These are phyloP conservation scores for Phialemonium atrogriseum DNA, from an alignment of 2,329 filamentous ascomycete species.

Conservation along the genomic window DNA sequence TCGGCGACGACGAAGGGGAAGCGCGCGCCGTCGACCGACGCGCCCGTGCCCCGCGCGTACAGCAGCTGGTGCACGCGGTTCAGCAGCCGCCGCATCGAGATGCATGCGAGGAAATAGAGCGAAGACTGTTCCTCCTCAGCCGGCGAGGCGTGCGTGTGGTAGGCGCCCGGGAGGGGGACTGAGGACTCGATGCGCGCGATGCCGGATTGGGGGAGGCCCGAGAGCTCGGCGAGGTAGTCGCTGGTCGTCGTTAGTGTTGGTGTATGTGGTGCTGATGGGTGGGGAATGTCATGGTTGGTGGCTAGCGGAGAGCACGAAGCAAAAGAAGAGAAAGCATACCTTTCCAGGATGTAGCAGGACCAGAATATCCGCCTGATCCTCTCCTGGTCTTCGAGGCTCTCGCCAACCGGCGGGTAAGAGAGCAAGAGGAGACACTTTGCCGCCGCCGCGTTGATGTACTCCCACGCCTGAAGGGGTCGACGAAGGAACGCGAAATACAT, in stretches of 20 bases:
- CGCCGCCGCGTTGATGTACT: constrained; percentile 39
- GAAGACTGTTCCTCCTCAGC: constrained; percentile 37
- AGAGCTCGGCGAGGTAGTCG: constrained; percentile 44
- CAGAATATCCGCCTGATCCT: constrained; percentile 43
- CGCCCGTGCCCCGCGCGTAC: constrained; percentile 36
- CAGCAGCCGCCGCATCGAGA: constrained; percentile 39
- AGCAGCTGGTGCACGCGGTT: constrained; percentile 41
- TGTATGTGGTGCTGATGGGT: background rate
- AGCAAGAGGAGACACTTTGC: constrained; percentile 40
- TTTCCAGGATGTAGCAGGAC: constrained; percentile 47
- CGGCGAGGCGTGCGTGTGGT: constrained; percentile 31
- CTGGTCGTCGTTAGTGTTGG: too few relatives aligned
- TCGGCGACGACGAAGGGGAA: constrained; percentile 40
- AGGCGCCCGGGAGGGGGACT: constrained; percentile 36
- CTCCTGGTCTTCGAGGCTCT: constrained; percentile 32
- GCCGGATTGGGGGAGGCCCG: constrained; percentile 39
- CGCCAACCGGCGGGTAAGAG: constrained; percentile 29
- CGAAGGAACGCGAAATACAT: constrained; percentile 42
- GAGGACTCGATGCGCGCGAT: constrained; percentile 43
- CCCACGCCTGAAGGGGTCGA: constrained; percentile 43
- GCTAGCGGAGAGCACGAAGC: background rate
- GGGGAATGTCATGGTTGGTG: background rate
- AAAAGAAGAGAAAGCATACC: constrained; percentile 17
- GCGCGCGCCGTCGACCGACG: constrained; percentile 31
- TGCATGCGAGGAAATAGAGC: constrained; percentile 44